Evolutionary conservation across 768 basidiomycete species (phyloP), one percentile per base, ranked within the genome.

Genomic region (Leccinum imitatum): DNA sequence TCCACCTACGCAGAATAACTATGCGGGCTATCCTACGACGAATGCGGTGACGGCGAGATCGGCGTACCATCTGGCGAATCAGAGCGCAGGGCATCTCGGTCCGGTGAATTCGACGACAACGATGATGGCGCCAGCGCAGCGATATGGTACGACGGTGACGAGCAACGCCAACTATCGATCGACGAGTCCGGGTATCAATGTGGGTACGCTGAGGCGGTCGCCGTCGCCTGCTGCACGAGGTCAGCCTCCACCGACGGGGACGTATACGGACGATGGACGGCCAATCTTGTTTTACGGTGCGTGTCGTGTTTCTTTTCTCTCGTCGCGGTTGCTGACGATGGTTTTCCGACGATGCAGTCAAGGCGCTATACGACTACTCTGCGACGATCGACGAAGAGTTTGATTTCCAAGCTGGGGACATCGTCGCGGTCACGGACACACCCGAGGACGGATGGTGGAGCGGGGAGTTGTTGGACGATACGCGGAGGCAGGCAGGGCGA

Each of bases 381-480:
- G 93, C 91, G 15, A 87, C 89, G 11, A 91, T 90, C 62, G 87
- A 91, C 1, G 93, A 95, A 69, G 96, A 98, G 76, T 98, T 98
- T 73, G 91, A 95, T 72, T 98, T 98, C 85, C 92, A 95, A 70
- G 80, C 87, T 21, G 93, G 91, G 3, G 96, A 98, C 74, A 91
- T 97, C 64, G 97, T 98, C 64, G 95, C 95, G 7, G 95, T 98
- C 10, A 95, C 92, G 0, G 82, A 87, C 21, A 96, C 94, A 6
- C 94, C 94, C 5, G 94, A 95, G 67, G 95, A 97, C 67, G 96
- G 96, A 1, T 98, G 96, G 96, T 98, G 95, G 96, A 90, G 87
- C 58, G 96, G 96, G 23, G 88, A 90, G 66, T 73, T 93, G 59
- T 75, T 93, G n/a, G 89, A 91, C 62, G 90, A 92, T 65, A 78